A percentile compares a stretch with the other conserved stretches of the same genome.
phyloP scores from a whole-genome alignment of 2,329 filamentous ascomycete genomes.

The Hirsutella minnesotensis region DNA sequence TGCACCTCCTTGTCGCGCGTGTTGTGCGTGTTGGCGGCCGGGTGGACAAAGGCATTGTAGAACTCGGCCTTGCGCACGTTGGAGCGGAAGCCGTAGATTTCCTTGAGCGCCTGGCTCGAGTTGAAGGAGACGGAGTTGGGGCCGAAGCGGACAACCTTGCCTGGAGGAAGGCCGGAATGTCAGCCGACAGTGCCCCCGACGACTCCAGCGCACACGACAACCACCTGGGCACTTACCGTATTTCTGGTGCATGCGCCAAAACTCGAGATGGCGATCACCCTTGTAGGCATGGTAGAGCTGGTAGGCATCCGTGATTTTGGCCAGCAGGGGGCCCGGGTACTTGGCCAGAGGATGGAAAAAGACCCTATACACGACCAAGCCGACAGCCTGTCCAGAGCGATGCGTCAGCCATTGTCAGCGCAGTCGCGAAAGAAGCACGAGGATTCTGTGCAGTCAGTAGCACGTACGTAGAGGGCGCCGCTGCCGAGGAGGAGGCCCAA shows the following conservation, averaged over 20 bases:
- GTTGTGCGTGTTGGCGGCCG: slow-evolving; percentile 62
- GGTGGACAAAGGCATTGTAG: slow-evolving; percentile 62
- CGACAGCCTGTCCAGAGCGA: slow-evolving; percentile 18
- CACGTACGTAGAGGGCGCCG: slow-evolving; percentile 29
- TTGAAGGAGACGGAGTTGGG: slow-evolving; percentile 73
- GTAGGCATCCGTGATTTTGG: slow-evolving; percentile 51
- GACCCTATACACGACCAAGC: slow-evolving; percentile 41
- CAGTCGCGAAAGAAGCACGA: background rate
- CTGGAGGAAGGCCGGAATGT: slow-evolving; percentile 17
- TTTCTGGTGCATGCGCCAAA: slow-evolving; percentile 56
- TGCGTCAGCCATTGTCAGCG: background rate
- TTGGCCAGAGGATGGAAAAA: slow-evolving; percentile 53
- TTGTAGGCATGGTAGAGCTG: slow-evolving; percentile 64
- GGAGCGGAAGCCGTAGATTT: slow-evolving; percentile 52
- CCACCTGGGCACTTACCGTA: slow-evolving; percentile 52
- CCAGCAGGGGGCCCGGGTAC: slow-evolving; percentile 52
- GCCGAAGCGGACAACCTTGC: slow-evolving; percentile 61
- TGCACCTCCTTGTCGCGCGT: slow-evolving; percentile 56
- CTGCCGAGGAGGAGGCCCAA: slow-evolving; percentile 23
- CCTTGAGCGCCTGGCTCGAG: slow-evolving; percentile 52
- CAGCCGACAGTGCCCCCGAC: background rate
- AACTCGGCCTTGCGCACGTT: slow-evolving; percentile 59
- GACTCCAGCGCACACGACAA: no score
- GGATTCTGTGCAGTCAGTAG: no score
- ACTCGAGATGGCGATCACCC: slow-evolving; percentile 62